A percentile compares a stretch with the other conserved stretches of the same genome.
phyloP scores from a whole-genome alignment of 1,284 basidiomycete genomes.

The Puccinia horiana region DNA sequence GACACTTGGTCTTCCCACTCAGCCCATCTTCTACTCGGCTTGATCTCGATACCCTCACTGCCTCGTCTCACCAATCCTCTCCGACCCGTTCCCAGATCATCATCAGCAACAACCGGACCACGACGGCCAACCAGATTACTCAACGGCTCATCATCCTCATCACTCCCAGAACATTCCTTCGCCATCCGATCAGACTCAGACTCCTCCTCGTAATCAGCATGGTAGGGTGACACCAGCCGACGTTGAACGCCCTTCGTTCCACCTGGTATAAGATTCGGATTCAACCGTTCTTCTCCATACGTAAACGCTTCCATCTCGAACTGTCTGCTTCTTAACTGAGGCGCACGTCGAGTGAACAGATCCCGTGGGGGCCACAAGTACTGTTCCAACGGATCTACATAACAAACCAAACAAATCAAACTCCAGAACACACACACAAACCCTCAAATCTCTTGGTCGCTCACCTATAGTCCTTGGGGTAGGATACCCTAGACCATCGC shows the following conservation, averaged over 20 bases:
- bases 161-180: neutral
- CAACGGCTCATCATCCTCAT: constrained; percentile 21
- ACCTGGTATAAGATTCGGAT: constrained; percentile 50
- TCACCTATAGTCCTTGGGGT: constrained; percentile 35
- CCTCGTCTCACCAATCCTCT: constrained; percentile 65
- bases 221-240: constrained; percentile 46
- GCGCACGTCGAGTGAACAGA: constrained; percentile 41
- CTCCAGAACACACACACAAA: neutral
- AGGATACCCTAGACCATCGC: constrained; percentile 53
- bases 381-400: constrained; percentile 52
- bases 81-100: neutral
- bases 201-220: constrained; percentile 41
- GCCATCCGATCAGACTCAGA: constrained; percentile 18
- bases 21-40: too few relatives aligned
- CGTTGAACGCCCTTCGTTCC: neutral
- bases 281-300: constrained; percentile 53
- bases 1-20: too few relatives aligned
- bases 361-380: constrained; percentile 55
- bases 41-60: constrained; percentile 76
- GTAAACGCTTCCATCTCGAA: constrained; percentile 52
- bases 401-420: neutral
- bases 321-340: neutral
- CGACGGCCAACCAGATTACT: constrained; percentile 17
- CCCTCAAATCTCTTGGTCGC: constrained; percentile 15
- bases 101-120: neutral